Evolutionary conservation across 2,329 filamentous ascomycete genomes (phyloP).

Genomic region (Blumeria graminis): DNA sequence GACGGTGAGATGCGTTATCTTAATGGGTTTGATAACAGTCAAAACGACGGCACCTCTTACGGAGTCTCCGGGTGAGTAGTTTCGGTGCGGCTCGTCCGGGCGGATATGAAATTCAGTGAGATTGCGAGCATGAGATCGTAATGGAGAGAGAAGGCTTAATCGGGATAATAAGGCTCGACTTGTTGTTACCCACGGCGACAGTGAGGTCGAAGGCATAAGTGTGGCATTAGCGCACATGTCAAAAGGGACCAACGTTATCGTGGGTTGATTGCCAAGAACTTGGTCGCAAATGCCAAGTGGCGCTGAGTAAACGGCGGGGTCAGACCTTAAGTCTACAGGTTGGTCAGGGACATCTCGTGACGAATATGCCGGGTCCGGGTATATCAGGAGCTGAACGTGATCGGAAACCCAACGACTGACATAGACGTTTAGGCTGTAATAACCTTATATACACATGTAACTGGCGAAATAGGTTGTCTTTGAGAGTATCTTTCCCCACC

Average conservation of each 20-base stretch:
- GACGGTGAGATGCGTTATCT: slow-evolving; percentile 60
- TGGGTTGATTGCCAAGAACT: slow-evolving; percentile 13
- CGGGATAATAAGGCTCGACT: slow-evolving; percentile 17
- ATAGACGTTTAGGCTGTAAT: no score
- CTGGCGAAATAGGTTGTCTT: no score
- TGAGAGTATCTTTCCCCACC: no score
- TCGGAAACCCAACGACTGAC: no score
- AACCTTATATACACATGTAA: no score
- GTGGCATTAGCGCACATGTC: slow-evolving; percentile 15
- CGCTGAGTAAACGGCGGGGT: background rate
- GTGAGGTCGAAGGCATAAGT: slow-evolving; percentile 9
- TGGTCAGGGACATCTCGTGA: no score
- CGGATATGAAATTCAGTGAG: slow-evolving; percentile 58
- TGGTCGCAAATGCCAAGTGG: slow-evolving; percentile 11
- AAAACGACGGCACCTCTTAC: slow-evolving; percentile 49
- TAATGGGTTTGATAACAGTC: slow-evolving; percentile 46
- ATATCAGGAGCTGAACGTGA: no score
- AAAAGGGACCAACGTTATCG: slow-evolving; percentile 3
- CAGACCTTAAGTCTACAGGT: no score
- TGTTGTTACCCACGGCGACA: slow-evolving; percentile 8
- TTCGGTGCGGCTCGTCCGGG: slow-evolving; percentile 52
- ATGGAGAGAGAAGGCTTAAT: slow-evolving; percentile 19
- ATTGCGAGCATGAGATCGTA: slow-evolving; percentile 28
- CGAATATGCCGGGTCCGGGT: no score
- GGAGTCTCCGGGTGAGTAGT: slow-evolving; percentile 51